Conservation (phyloP, 768 basidiomycete species). For the Tulasnella sp. region DNA sequence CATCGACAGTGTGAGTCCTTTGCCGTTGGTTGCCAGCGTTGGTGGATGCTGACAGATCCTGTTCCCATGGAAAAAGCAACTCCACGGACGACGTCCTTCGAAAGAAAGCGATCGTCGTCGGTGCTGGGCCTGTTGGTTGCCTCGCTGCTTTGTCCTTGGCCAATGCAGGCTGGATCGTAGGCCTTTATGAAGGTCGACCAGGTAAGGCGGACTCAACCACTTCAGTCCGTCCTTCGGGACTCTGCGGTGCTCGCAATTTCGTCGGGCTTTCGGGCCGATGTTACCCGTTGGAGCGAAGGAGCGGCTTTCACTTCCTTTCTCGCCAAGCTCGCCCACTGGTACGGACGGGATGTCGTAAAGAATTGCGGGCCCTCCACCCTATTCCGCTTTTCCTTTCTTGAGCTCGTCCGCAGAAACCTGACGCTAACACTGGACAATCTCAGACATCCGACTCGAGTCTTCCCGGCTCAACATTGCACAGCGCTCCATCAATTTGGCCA, state of each 20-base stretch:
- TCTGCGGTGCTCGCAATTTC: constrained; percentile 21
- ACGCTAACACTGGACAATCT: constrained; percentile 1
- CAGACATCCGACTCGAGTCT: constrained; percentile 67
- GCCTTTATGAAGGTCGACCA: constrained; percentile 69
- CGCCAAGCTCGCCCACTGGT: not conserved
- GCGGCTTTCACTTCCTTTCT: not conserved
- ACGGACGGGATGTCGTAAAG: not conserved
- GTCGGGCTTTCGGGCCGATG: not conserved
- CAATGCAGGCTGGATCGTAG: constrained; percentile 77
- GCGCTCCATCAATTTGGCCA: constrained; percentile 92
- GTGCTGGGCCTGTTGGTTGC: constrained; percentile 93
- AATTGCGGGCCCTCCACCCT: not conserved
- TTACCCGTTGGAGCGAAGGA: not conserved
- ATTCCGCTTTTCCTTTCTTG: not conserved
- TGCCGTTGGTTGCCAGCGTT: not conserved
- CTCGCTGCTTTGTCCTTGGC: constrained; percentile 80
- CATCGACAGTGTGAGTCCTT: not conserved
- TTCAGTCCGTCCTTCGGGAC: constrained; percentile 9
- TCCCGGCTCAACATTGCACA: constrained; percentile 59
- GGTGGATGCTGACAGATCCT: not conserved
- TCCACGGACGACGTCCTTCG: not conserved
- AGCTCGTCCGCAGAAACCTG: not conserved
- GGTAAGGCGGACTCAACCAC: constrained; percentile 40
- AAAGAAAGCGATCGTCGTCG: constrained; percentile 35
- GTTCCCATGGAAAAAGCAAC: not conserved